Percentiles rank a stretch among this genome's conserved stretches.
These are phyloP conservation scores for Penicillium soppii DNA, from an alignment of 495 filamentous ascomycete species.

Conservation along the genomic window DNA sequence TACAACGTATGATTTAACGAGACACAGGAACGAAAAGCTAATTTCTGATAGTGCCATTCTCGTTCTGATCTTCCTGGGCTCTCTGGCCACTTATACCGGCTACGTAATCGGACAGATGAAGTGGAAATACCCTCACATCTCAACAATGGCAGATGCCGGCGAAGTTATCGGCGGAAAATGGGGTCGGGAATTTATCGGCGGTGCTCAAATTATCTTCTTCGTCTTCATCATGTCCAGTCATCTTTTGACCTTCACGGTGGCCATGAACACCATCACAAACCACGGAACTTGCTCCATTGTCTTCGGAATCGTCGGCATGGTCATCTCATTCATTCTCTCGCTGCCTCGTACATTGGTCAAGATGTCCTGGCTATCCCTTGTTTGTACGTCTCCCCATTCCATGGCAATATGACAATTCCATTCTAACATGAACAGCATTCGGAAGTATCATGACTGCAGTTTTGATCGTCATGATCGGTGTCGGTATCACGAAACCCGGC, in stretches of 20 bases:
- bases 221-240: slow-evolving; percentile 79
- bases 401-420: background rate
- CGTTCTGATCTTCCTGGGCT: slow-evolving; percentile 62
- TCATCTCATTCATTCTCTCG: slow-evolving; percentile 62
- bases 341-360: slow-evolving; percentile 66
- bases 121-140: slow-evolving; percentile 65
- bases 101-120: slow-evolving; percentile 80
- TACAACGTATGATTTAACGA: background rate
- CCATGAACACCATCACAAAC: slow-evolving; percentile 65
- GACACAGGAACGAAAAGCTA: background rate
- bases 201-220: slow-evolving; percentile 64
- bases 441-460: slow-evolving; percentile 67
- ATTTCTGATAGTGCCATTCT: slow-evolving; percentile 51
- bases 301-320: slow-evolving; percentile 64
- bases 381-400: slow-evolving; percentile 37
- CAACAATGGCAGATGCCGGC: slow-evolving; percentile 71
- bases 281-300: slow-evolving; percentile 69
- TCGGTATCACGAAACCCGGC: slow-evolving; percentile 46
- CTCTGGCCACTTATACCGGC: slow-evolving; percentile 74
- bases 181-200: slow-evolving; percentile 64
- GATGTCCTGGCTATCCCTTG: slow-evolving; percentile 63
- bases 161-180: slow-evolving; percentile 60
- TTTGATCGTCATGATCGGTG: slow-evolving; percentile 67
- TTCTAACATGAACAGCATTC: slow-evolving; percentile 52
- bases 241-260: slow-evolving; percentile 73